Percentiles rank a stretch among this genome's conserved stretches.
Evolutionary conservation across 106 monocot genomes (phyloP).

Genomic region (Agapanthus africanus): DNA sequence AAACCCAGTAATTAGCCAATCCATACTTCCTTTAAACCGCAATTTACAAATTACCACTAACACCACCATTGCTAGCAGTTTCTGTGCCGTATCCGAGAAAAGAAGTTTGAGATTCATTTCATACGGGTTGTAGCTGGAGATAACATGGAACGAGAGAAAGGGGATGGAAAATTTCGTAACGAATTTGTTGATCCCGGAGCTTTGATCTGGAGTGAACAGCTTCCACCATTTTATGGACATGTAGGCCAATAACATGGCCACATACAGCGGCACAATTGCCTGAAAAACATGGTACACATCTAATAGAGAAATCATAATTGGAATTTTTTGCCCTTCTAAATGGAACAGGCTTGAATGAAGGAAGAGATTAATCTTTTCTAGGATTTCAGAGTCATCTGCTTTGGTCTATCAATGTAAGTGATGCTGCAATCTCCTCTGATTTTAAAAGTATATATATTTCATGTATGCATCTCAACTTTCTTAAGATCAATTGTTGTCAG

Average conservation of each 20-base stretch:
- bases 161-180: slow-evolving; percentile 73
- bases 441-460: slow-evolving; percentile 5
- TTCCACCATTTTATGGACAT: slow-evolving; percentile 65
- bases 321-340: no score
- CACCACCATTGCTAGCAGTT: slow-evolving; percentile 37
- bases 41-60: slow-evolving; percentile 26
- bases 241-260: slow-evolving; percentile 58
- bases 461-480: slow-evolving; percentile 5
- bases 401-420: background rate
- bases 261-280: slow-evolving; percentile 57
- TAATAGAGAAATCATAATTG: slow-evolving; percentile 45
- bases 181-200: slow-evolving; percentile 72
- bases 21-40: slow-evolving; percentile 26
- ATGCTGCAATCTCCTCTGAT: background rate
- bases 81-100: slow-evolving; percentile 54
- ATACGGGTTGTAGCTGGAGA: slow-evolving; percentile 65
- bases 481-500: no score
- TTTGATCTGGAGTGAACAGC: slow-evolving; percentile 52
- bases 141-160: slow-evolving; percentile 61
- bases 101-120: slow-evolving; percentile 59
- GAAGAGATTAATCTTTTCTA: no score
- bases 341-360: no score
- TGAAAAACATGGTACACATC: slow-evolving; percentile 51
- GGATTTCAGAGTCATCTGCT: no score
- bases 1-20: slow-evolving; percentile 74